A percentile compares a stretch with the other conserved stretches of the same genome.
These are phyloP conservation scores for Zygoascus flipseniorum DNA, from an alignment of 805 yeast genomes.

Conservation along the genomic window DNA sequence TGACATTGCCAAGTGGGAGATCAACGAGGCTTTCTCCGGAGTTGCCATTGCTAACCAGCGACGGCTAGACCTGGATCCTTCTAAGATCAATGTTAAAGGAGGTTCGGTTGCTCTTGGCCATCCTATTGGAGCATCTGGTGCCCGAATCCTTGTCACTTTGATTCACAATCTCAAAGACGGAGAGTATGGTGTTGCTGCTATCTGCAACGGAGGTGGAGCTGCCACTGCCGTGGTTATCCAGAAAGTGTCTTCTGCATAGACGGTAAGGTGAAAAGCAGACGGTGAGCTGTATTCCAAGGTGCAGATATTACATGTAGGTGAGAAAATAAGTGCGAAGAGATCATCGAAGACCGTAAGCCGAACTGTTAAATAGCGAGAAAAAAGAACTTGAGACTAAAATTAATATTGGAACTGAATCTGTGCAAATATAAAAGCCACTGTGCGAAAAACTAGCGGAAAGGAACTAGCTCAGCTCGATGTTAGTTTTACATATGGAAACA, in stretches of 20 bases:
- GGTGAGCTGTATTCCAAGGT: too few relatives aligned
- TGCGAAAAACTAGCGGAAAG: too few relatives aligned
- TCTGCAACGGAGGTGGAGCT: slow-evolving; percentile 98
- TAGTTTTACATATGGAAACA: too few relatives aligned
- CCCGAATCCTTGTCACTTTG: slow-evolving; percentile 64
- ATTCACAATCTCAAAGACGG: slow-evolving; percentile 46
- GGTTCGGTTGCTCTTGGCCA: slow-evolving; percentile 96
- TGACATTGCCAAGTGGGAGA: slow-evolving; percentile 77
- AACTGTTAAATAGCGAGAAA: too few relatives aligned
- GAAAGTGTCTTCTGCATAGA: slow-evolving; percentile 25
- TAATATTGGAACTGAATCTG: too few relatives aligned
- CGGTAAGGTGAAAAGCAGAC: neutral
- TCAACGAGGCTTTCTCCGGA: slow-evolving; percentile 94
- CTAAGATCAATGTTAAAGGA: slow-evolving; percentile 80
- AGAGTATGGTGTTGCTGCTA: slow-evolving; percentile 84
- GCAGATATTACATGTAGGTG: too few relatives aligned
- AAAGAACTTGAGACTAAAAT: too few relatives aligned
- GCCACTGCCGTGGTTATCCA: slow-evolving; percentile 87
- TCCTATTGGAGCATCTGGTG: slow-evolving; percentile 95
- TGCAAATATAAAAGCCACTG: too few relatives aligned
- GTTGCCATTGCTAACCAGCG: slow-evolving; percentile 84
- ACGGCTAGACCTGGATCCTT: slow-evolving; percentile 51
- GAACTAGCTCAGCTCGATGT: too few relatives aligned
- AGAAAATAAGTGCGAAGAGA: too few relatives aligned
- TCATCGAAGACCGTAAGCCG: too few relatives aligned